Conservation (phyloP, 768 basidiomycete genomes). For the Holtermannia corniformis region DNA sequence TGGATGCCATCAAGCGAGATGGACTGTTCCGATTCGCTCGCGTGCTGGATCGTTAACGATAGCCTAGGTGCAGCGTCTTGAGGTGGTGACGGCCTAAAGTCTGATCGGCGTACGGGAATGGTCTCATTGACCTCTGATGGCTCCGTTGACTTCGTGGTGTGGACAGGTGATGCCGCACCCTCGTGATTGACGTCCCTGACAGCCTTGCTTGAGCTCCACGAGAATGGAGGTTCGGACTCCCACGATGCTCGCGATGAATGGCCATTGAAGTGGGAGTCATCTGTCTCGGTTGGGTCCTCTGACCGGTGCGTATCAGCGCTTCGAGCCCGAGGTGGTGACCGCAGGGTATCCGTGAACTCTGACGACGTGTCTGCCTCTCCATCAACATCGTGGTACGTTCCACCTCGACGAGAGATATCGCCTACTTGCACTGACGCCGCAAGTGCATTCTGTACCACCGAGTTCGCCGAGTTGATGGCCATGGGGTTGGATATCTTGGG, state of each 20-base stretch:
- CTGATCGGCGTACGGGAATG: conserved; percentile 13
- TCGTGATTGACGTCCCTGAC: no score
- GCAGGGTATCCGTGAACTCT: no score
- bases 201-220: no score
- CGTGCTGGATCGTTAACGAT: conserved; percentile 6
- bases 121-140: conserved; percentile 2
- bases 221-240: conserved; percentile 30
- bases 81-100: conserved; percentile 13
- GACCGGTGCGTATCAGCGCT: no score
- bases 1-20: conserved; percentile 31
- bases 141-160: not conserved
- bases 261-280: conserved; percentile 10
- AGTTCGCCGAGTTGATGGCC: conserved; percentile 22
- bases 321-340: no score
- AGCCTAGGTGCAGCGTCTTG: conserved; percentile 5
- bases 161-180: conserved; percentile 9
- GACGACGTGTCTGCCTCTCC: conserved; percentile 3
- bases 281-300: conserved; percentile 9
- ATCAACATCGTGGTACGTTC: conserved; percentile 4
- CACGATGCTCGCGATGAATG: conserved; percentile 21
- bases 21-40: conserved; percentile 1
- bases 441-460: conserved; percentile 27
- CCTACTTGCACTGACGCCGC: conserved; percentile 24
- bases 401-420: conserved; percentile 20
- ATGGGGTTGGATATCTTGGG: conserved; percentile 21